phyloP scores from a whole-genome alignment of 371 early-diverging fungal species.

The Circinella minor region DNA sequence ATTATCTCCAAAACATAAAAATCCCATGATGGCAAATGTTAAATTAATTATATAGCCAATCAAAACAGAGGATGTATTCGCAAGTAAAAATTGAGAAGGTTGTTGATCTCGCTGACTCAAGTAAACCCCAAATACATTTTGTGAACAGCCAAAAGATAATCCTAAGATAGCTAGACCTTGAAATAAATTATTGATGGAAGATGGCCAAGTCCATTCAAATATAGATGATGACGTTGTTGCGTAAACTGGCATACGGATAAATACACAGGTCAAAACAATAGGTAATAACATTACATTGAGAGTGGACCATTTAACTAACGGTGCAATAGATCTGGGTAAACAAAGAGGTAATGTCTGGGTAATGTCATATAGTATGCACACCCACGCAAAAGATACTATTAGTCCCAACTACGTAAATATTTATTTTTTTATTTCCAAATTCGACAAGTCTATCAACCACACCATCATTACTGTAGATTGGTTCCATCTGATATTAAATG shows the following conservation, averaged over 20 bases:
- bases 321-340: slow-evolving; percentile 54
- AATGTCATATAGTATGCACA: background rate
- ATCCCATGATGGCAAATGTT: slow-evolving; percentile 56
- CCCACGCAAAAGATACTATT: background rate
- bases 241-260: slow-evolving; percentile 52
- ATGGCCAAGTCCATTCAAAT: slow-evolving; percentile 34
- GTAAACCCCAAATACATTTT: slow-evolving; percentile 56
- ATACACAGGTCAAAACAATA: slow-evolving; percentile 44
- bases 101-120: slow-evolving; percentile 40
- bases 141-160: slow-evolving; percentile 57
- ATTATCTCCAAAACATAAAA: slow-evolving; percentile 55
- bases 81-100: slow-evolving; percentile 41
- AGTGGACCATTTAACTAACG: slow-evolving; percentile 51
- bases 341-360: slow-evolving; percentile 49
- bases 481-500: background rate
- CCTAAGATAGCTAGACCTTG: slow-evolving; percentile 56
- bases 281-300: slow-evolving; percentile 50
- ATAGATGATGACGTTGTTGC: slow-evolving; percentile 39
- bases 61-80: slow-evolving; percentile 39
- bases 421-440: background rate
- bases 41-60: slow-evolving; percentile 52
- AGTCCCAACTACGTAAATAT: too few species aligned
- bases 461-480: too few species aligned
- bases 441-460: background rate
- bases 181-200: slow-evolving; percentile 24